Evolutionary conservation across 73 alveolate genomes (phyloP).

Genomic region (Effrenium voratum): DNA sequence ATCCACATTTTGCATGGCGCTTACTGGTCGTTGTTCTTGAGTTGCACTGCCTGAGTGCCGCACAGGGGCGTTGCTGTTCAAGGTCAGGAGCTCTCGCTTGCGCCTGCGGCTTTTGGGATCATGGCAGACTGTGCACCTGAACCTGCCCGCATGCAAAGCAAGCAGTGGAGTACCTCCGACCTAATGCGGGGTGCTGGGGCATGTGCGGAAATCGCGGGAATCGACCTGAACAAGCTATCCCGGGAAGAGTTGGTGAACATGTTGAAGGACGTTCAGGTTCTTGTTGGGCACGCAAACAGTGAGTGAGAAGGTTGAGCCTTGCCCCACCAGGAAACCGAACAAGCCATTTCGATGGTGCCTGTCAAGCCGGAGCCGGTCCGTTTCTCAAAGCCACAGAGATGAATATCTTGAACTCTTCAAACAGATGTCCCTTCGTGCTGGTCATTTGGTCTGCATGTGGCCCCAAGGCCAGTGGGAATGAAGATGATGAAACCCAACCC

Average conservation of each 20-base stretch:
- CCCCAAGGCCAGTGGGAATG: no score
- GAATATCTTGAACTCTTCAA: neutral
- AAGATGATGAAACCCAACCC: no score
- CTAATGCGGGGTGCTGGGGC: neutral
- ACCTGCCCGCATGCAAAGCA: neutral
- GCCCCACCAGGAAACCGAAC: neutral
- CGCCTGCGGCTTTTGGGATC: neutral
- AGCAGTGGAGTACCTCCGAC: constrained; percentile 5
- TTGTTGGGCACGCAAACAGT: neutral
- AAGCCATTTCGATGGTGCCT: neutral
- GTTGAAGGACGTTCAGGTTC: neutral
- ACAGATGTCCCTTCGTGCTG: no score
- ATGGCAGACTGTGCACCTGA: neutral
- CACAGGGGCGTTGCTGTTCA: neutral
- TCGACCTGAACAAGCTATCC: neutral
- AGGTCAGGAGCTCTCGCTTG: neutral
- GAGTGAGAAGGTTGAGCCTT: neutral
- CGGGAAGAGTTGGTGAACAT: neutral
- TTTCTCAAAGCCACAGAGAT: no score
- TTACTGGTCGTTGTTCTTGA: neutral
- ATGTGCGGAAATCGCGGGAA: neutral
- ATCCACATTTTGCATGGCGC: no score
- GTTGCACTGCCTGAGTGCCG: neutral
- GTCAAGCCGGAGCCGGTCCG: neutral
- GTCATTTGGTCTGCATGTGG: no score